A percentile compares a stretch with the other conserved stretches of the same genome.
Evolutionary conservation across 495 filamentous ascomycete species (phyloP).

Genomic region (Penicillium paradoxum): DNA sequence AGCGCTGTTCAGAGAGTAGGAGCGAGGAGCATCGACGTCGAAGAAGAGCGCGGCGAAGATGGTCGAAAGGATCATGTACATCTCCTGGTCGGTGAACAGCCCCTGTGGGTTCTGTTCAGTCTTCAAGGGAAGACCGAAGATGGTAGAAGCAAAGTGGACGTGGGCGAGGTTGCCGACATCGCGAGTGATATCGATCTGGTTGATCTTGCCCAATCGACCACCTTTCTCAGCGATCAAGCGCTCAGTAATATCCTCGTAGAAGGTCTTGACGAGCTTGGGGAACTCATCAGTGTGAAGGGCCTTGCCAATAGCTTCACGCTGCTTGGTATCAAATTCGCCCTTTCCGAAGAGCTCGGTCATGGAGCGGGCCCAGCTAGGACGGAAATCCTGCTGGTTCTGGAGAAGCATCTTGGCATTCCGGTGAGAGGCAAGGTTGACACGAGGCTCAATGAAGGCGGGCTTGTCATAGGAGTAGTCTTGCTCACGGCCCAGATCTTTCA

Average conservation of each 20-base stretch:
- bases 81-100: conserved; percentile 72
- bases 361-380: conserved; percentile 55
- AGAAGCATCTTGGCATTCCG: conserved; percentile 59
- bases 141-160: conserved; percentile 63
- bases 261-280: conserved; percentile 48
- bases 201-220: conserved; percentile 52
- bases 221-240: conserved; percentile 60
- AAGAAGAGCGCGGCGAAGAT: conserved; percentile 58
- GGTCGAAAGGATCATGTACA: conserved; percentile 69
- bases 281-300: conserved; percentile 45
- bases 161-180: conserved; percentile 73
- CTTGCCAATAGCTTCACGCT: conserved; percentile 39
- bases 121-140: conserved; percentile 73
- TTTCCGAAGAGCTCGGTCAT: conserved; percentile 52
- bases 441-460: conserved; percentile 48
- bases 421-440: conserved; percentile 56
- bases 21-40: conserved; percentile 49
- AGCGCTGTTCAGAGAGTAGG: conserved; percentile 55
- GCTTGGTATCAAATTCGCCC: conserved; percentile 46
- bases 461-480: conserved; percentile 67
- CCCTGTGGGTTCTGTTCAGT: conserved; percentile 62
- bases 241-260: conserved; percentile 57
- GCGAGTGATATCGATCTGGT: conserved; percentile 71
- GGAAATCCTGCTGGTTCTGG: conserved; percentile 58
- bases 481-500: conserved; percentile 64